A percentile compares a stretch with the other conserved stretches of the same genome.
These are phyloP conservation scores for Meripilus lineatus DNA, from an alignment of 1,284 basidiomycete genomes.

Conservation along the genomic window DNA sequence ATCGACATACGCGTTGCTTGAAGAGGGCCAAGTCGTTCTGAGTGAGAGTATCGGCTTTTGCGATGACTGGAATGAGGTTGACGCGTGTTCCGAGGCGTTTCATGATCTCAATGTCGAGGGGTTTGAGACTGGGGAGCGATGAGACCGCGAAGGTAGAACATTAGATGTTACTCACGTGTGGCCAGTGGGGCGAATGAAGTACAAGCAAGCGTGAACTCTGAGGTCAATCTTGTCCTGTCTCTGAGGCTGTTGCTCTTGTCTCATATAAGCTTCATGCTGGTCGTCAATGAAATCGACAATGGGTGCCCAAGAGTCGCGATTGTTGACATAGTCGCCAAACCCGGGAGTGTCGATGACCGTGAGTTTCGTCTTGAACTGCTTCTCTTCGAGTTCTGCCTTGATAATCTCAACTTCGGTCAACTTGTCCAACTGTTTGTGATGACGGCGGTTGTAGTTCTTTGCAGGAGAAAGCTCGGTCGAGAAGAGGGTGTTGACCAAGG, in stretches of 20 bases:
- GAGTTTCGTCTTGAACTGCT: conserved; percentile 99
- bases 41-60: conserved; percentile 95
- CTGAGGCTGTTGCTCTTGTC: conserved; percentile 98
- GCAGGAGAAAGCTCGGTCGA: conserved; percentile 92
- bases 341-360: conserved; percentile 98
- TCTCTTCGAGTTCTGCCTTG: conserved; percentile 97
- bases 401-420: conserved; percentile 96
- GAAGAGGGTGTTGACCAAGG: conserved; percentile 98
- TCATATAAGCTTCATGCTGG: conserved; percentile 99
- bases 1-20: conserved; percentile 80
- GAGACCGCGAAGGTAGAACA: conserved; percentile 4
- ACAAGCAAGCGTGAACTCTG: conserved; percentile 95
- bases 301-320: conserved; percentile 96
- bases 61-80: conserved; percentile 96
- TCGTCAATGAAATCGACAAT: conserved; percentile 99
- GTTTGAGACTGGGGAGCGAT: conserved; percentile 72
- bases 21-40: conserved; percentile 89
- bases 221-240: conserved; percentile 92
- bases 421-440: conserved; percentile 98
- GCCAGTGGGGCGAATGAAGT: conserved; percentile 96
- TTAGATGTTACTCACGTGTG: conserved; percentile 73
- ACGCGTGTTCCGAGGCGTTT: conserved; percentile 94
- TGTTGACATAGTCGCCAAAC: conserved; percentile 99
- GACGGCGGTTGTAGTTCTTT: conserved; percentile 90
- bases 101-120: conserved; percentile 99